Percentiles rank a stretch among this genome's conserved stretches.
Conservation (phyloP, 345 rosid species). For the Citrus maxima region DNA sequence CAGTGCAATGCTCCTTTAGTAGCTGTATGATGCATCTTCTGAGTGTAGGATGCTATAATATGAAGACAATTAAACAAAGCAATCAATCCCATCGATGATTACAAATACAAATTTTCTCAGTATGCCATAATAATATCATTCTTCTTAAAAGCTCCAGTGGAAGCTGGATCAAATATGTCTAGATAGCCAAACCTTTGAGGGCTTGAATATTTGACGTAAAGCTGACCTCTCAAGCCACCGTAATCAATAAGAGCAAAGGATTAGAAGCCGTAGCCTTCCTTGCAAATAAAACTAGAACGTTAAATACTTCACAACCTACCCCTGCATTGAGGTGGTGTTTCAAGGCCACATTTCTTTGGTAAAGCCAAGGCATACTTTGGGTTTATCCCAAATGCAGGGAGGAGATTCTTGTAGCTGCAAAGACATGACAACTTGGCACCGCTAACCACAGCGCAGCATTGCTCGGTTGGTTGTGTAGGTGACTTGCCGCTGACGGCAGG, state of each 20-base stretch:
- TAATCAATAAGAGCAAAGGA: not conserved
- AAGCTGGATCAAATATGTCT: not conserved
- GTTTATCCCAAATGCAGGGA: conserved; percentile 41
- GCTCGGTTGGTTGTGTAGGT: conserved; percentile 40
- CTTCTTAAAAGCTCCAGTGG: not conserved
- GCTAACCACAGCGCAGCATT: conserved; percentile 41
- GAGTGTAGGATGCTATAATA: not conserved
- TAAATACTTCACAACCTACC: too few relatives aligned
- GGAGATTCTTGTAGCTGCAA: conserved; percentile 39
- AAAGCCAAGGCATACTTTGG: conserved; percentile 44
- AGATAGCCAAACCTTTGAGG: not conserved
- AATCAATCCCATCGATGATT: not conserved
- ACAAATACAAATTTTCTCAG: not conserved
- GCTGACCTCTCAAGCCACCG: not conserved
- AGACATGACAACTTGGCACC: conserved; percentile 42
- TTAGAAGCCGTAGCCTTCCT: not conserved
- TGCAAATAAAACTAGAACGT: not conserved
- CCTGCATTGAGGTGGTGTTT: conserved; percentile 35
- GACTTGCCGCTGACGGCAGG: conserved; percentile 44
- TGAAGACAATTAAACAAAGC: not conserved
- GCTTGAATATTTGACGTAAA: not conserved
- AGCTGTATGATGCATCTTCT: not conserved
- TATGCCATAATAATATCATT: not conserved
- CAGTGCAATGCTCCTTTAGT: not conserved
- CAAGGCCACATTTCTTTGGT: conserved; percentile 41